phyloP scores from a whole-genome alignment of 1,284 basidiomycete species.

The Microstroma glucosiphilum region DNA sequence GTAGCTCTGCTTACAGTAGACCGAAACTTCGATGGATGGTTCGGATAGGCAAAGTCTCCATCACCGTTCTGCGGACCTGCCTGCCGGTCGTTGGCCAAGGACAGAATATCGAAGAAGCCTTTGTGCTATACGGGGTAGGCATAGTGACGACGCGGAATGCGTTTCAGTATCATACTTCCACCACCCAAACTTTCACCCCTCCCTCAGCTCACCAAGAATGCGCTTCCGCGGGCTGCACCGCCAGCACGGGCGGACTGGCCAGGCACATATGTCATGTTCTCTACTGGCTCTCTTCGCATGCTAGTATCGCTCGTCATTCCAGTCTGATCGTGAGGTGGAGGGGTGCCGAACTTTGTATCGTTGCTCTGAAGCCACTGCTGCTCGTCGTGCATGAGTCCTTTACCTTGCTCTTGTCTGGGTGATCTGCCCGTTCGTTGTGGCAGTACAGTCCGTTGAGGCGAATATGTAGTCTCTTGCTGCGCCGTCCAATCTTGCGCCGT shows the following conservation, averaged over 20 bases:
- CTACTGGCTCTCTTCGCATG: too few relatives aligned
- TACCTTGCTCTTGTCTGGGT: too few relatives aligned
- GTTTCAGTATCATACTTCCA: background rate
- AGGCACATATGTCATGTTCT: background rate
- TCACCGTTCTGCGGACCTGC: background rate
- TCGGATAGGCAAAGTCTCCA: background rate
- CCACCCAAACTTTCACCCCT: background rate
- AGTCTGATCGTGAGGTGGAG: too few relatives aligned
- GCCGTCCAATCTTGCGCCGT: too few relatives aligned
- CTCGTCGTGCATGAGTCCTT: too few relatives aligned
- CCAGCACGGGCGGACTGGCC: background rate
- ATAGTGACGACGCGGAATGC: background rate
- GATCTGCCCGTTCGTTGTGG: too few relatives aligned
- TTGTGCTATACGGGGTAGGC: constrained; percentile 25
- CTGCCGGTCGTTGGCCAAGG: constrained; percentile 35
- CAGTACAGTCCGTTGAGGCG: too few relatives aligned
- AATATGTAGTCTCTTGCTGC: too few relatives aligned
- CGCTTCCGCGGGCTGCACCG: constrained; percentile 27
- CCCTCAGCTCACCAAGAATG: constrained; percentile 30
- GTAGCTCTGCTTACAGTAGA: constrained; percentile 35
- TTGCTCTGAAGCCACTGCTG: too few relatives aligned
- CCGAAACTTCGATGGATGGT: constrained; percentile 16
- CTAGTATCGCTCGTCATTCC: too few relatives aligned
- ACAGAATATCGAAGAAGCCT: constrained; percentile 44
- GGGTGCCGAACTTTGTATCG: too few relatives aligned